Conservation (phyloP, 2,329 filamentous ascomycete species). For the Aspergillus sp. region DNA sequence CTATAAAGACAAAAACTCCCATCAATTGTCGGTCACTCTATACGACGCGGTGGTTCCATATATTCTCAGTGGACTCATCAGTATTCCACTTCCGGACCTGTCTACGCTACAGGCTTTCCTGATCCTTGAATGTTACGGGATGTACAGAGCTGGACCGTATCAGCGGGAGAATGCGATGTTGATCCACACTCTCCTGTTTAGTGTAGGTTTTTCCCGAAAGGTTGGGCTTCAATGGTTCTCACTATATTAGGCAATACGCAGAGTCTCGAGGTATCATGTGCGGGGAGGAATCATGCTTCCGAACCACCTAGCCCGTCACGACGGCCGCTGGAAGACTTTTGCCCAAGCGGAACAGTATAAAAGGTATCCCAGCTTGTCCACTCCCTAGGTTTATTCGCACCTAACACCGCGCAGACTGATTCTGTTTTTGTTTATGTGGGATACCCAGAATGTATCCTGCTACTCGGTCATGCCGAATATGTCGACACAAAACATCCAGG, state of each 20-base stretch:
- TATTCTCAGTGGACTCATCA: conserved; percentile 3
- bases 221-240: background rate
- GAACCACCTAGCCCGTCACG: background rate
- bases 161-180: conserved; percentile 5
- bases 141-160: conserved; percentile 3
- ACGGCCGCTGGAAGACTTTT: background rate
- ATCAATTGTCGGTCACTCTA: conserved; percentile 1
- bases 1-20: background rate
- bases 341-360: background rate
- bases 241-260: background rate
- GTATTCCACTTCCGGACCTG: background rate
- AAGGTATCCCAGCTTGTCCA: background rate
- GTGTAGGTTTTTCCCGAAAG: background rate
- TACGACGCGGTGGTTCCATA: conserved; percentile 2
- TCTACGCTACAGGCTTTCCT: conserved; percentile 1
- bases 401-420: background rate
- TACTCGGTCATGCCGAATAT: conserved; percentile 3
- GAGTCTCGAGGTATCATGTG: background rate
- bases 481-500: conserved; percentile 1
- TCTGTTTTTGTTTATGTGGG: conserved; percentile 2
- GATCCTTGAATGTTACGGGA: conserved; percentile 4
- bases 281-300: background rate
- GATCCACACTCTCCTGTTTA: background rate
- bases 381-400: background rate
- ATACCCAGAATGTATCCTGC: conserved; percentile 3